phyloP scores from a whole-genome alignment of 2,329 filamentous ascomycete species.

The Fusarium sp. region DNA sequence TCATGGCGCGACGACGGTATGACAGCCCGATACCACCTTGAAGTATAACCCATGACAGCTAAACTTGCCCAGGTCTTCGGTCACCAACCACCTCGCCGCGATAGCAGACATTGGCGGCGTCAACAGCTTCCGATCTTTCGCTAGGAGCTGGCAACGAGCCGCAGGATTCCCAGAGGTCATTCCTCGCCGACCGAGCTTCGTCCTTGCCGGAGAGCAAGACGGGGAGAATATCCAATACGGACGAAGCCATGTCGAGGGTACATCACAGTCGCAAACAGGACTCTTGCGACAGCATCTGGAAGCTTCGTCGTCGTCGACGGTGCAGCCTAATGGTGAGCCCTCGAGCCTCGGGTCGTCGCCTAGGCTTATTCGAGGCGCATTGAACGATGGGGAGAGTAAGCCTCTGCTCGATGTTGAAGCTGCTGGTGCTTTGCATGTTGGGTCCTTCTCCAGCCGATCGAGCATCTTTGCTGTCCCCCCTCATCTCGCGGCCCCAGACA shows the following conservation, averaged over 20 bases:
- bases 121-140: constrained; percentile 95
- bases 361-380: constrained; percentile 30
- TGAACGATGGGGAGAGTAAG: constrained; percentile 62
- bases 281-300: constrained; percentile 67
- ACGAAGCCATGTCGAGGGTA: constrained; percentile 54
- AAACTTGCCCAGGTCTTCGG: constrained; percentile 62
- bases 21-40: neutral
- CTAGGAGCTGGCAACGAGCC: constrained; percentile 90
- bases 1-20: constrained; percentile 49
- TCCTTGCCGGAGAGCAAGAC: constrained; percentile 67
- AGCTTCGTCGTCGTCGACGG: constrained; percentile 47
- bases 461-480: constrained; percentile 69
- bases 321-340: constrained; percentile 36
- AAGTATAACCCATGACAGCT: neutral
- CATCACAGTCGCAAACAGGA: constrained; percentile 51
- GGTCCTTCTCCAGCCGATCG: constrained; percentile 47
- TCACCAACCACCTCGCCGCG: constrained; percentile 66
- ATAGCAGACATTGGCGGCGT: constrained; percentile 83
- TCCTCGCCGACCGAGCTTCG: constrained; percentile 80
- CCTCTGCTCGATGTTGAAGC: constrained; percentile 59
- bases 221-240: constrained; percentile 54
- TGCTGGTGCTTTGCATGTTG: constrained; percentile 44
- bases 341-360: constrained; percentile 31
- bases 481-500: constrained; percentile 73
- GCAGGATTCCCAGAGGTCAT: constrained; percentile 90